Base-by-base conservation (phyloP, 2,329 filamentous ascomycete species). In the Apiospora hydei region DNA sequence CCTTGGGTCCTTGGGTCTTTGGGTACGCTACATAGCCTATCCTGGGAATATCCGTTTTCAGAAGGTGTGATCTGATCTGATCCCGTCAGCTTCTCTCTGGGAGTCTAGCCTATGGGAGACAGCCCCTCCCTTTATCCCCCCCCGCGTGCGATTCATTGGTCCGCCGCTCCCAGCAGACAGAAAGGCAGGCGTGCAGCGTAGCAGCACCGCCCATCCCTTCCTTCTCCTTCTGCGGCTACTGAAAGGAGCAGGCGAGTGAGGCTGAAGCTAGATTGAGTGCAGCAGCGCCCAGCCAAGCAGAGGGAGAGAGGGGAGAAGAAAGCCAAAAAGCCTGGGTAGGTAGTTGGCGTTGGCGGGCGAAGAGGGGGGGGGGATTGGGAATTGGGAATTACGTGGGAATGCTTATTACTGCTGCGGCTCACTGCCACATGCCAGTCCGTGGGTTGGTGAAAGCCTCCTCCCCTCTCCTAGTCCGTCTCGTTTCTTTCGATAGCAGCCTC, bases 1-100 rank as follows among this genome's bases (percentile, higher is more conserved):
- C 8, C 41, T 43, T 14, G 10, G 41, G 8, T n/a, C 21, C 44
- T 18, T 49, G 46, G 44, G 21, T 47, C 46, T 18, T 18, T 21
- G 46, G 46, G 46, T 13, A 46, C 16, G 26, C 26, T 30, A 46
- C 44, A 18, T 46, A 13, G 44, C 26, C 34, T 8, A 38, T 38
- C 34, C 34, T 38, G 34, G 34, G 34, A 38, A 64, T 61, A 41
- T 41, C 57, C 57, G 57, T 64, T 64, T 64, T 64, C 57, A 64
- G 57, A 64, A 64, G 57, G 57, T 64, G 57, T 64, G 57, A 64
- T 64, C 57, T 64, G 57, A 64, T 64, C 57, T 21, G 57, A 64
- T 64, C 57, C 57, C 57, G 34, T 64, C 57, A 64, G 57, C 57
- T 6, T 8, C 34, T 64, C 34, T 64, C 21, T 49, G 16, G 18